Evolutionary conservation across 176 grass and related monocot species (phyloP), one percentile per base, ranked within the genome.

Genomic region (bread wheat (Triticum aestivum)): DNA sequence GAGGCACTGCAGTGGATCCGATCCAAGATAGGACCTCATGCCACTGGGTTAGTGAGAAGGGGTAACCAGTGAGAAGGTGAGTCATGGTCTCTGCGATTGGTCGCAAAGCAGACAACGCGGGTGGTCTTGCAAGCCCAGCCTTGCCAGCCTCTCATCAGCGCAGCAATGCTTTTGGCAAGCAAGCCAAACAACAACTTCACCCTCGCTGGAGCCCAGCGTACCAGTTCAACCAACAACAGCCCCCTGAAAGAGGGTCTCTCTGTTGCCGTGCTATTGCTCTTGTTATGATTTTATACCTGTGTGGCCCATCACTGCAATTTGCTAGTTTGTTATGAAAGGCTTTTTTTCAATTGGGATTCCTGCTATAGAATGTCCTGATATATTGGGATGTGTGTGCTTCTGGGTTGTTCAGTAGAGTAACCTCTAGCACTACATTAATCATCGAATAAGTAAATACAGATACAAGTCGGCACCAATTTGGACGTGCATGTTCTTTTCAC

Each of bases 311-410:
- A 58, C 26, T 88, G 38, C 23, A 61, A 39, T 76, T 78, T 76
- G 0, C 14, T 82, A 39, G 2, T 9, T 33, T 77, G 44, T 67
- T 77, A 82, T 26, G 41, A 41, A 83, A 61, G 2, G 2, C 13
- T 69, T 20, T 27, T 27, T 82, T 83, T 85, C 24, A 17, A 3
- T 77, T 61, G 29, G 20, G 70, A 32, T 37, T 38, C 21, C n/a
- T 79, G n/a, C 79, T 63, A 84, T 33, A 63, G 65, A 79, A 71
- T 11, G 35, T 42, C 39, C 47, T 79, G 75, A 37, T 61, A 59
- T 51, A 3, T 70, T 79, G 15, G 30, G n/a, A 37, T 79, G 14
- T 45, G 20, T 73, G 11, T 11, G 11, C 71, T 68, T 86, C 49
- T 61, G 35, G 65, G 49, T 77, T 82, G 49, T 82, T 27, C 44